Base-by-base conservation (phyloP, 805 yeast species). In the Ogataea wickerhamii region DNA sequence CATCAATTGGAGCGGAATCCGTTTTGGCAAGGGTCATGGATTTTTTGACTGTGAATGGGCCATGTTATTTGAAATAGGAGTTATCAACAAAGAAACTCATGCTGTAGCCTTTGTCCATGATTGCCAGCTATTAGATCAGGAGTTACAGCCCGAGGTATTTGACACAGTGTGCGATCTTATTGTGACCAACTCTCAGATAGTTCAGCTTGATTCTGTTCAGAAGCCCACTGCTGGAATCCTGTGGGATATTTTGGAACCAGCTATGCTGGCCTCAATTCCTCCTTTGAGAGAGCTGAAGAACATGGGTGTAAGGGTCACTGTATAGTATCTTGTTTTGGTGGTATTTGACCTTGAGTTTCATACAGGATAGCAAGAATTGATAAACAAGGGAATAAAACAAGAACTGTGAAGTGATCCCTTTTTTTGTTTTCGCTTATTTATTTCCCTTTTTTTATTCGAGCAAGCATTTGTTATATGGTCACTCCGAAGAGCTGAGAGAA, bases 11-110 rank as follows among this genome's bases (percentile, higher is more conserved):
- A 49, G 48, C 30, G 63, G 63, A 13, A 48, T 58, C 12, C 36
- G 63, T 21, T 55, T 58, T 30, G 63, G 63, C 23, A 58, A 58
- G 37, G 63, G 63, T 4, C 63, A 58, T 37, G 63, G 61, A 2
- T 56, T 41, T 35, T 58, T 58, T 36, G 63, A 58, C 34, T 42
- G 54, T 20, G 63, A 58, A 39, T 58, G 63, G 63, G 63, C 55
- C 8, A 55, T 58, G 56, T 36, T 58, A 14, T 56, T 48, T 28
- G 41, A 55, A 5, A 53, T 58, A 17, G 50, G 52, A 5, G 50
- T 45, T 12, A 52, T 56, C 18, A 43, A 41, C 25, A 28, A 30
- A 6, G 11, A 39, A 10, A 58, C 63, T 1, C 38, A 27, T 7
- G 53, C 61, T 20, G 56, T 53, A 4, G 63, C 63, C 4, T 49